phyloP scores from a whole-genome alignment of 257 asterid genomes.

The Solanum corneliomulleri region DNA sequence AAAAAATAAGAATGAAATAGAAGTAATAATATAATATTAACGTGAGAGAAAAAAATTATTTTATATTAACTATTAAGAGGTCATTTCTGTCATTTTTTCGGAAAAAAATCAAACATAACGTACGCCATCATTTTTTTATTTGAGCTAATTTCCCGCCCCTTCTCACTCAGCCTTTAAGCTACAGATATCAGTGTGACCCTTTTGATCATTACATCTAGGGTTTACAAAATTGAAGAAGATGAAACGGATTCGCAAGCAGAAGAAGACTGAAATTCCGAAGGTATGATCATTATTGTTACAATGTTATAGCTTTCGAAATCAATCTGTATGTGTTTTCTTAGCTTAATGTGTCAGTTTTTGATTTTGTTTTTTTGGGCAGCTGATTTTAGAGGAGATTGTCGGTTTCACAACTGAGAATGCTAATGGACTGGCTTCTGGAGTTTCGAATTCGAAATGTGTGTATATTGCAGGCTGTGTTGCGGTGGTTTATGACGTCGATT shows the following conservation, averaged over 20 bases:
- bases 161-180: neutral
- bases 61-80: too few relatives aligned
- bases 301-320: neutral
- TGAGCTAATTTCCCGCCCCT: conserved; percentile 38
- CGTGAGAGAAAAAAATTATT: too few relatives aligned
- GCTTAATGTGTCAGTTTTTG: neutral
- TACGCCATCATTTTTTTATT: conserved; percentile 4
- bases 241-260: conserved; percentile 38
- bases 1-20: too few relatives aligned
- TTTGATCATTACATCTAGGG: conserved; percentile 13
- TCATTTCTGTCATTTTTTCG: neutral
- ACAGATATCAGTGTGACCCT: neutral
- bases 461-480: conserved; percentile 69
- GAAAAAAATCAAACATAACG: conserved; percentile 3
- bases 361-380: conserved; percentile 13
- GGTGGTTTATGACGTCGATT: conserved; percentile 42
- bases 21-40: too few relatives aligned
- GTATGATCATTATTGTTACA: neutral
- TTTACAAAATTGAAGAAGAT: conserved; percentile 16
- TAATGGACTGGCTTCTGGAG: conserved; percentile 49
- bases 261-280: conserved; percentile 9
- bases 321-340: neutral
- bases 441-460: conserved; percentile 44
- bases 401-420: conserved; percentile 49
- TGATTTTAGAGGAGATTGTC: conserved; percentile 49